Evolutionary conservation across 352 stramenopile genomes (phyloP), one percentile per base, ranked within the genome.

Genomic region (Pythium scleroteichum): DNA sequence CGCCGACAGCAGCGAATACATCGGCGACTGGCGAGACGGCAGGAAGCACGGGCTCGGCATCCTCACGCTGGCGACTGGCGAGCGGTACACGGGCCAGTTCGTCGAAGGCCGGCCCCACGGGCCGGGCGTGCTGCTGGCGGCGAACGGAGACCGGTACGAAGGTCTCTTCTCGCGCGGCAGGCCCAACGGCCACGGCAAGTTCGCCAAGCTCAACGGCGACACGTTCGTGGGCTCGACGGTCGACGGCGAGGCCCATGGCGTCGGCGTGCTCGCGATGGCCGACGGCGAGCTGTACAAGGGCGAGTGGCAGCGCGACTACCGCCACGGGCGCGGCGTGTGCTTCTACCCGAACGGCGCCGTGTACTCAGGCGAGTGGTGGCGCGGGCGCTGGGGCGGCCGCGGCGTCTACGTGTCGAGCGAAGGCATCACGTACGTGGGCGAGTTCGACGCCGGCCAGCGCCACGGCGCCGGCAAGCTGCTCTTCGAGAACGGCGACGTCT

Each of bases 251-350:
- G 81, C 86, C 1, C 72, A 95, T 45, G 92, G 90, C 3, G 50
- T 96, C 23, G 92, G 93, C 8, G 73, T 87, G 6, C 46, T 97
- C 16, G 69, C 77, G 4, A 92, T 78, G 26, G 73, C 80, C 0
- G 83, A 94, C 33, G 93, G 92, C 6, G 90, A 97, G 66, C 72
- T 90, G n/a, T 98, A 97, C 78, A 94, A 96, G 62, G 85, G 85
- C 0, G 49, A 90, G 39, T 94, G 83, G 83, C 53, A 75, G 9
- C 63, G 53, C 2, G 83, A 88, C 55, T 85, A 78, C 52, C 83
- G 79, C 12, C 73, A 90, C 38, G 79, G 83, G 1, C 76, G 53
- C 6, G 85, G 85, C 16, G 80, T 92, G 35, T 90, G 78, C 24
- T 92, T 83, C 56, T 93, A 93, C 49, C 59, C 79, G 0, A 93